Conservation (phyloP, 2,329 filamentous ascomycete species). For the Trichothecium sympodiale region DNA sequence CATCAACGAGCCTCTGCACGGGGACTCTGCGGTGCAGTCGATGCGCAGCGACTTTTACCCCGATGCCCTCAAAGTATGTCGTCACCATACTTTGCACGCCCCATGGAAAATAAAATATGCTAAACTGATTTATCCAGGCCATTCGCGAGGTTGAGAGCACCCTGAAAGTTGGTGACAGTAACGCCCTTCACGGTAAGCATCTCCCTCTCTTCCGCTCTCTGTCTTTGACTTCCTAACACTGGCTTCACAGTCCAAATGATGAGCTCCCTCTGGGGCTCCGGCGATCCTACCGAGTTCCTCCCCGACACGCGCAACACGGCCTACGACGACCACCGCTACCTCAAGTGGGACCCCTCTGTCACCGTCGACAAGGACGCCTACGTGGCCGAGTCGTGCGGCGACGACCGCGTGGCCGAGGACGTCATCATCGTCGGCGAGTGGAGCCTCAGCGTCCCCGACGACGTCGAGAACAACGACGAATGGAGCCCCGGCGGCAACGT, state of each 20-base stretch:
- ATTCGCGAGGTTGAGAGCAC: constrained; percentile 37
- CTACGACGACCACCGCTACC: constrained; percentile 49
- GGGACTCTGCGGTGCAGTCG: constrained; percentile 11
- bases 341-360: constrained; percentile 39
- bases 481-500: constrained; percentile 23
- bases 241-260: constrained; percentile 2
- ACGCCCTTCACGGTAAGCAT: constrained; percentile 29
- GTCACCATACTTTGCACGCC: too few species aligned
- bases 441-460: constrained; percentile 38
- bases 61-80: constrained; percentile 2
- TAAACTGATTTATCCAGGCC: constrained; percentile 6
- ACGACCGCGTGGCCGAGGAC: constrained; percentile 23
- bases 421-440: constrained; percentile 48
- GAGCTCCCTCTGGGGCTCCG: constrained; percentile 35
- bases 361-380: constrained; percentile 34
- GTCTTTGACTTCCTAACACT: too few species aligned
- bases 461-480: constrained; percentile 30
- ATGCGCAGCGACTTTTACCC: constrained; percentile 2
- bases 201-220: too few species aligned
- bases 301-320: constrained; percentile 27
- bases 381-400: constrained; percentile 36
- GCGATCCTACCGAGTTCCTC: constrained; percentile 37
- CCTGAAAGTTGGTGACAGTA: constrained; percentile 27
- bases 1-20: constrained; percentile 43
- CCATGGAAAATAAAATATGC: too few species aligned